These are phyloP conservation scores for Phaeosphaeriaceae sp. DNA, from an alignment of 2,329 filamentous ascomycete species.

Conservation along the genomic window DNA sequence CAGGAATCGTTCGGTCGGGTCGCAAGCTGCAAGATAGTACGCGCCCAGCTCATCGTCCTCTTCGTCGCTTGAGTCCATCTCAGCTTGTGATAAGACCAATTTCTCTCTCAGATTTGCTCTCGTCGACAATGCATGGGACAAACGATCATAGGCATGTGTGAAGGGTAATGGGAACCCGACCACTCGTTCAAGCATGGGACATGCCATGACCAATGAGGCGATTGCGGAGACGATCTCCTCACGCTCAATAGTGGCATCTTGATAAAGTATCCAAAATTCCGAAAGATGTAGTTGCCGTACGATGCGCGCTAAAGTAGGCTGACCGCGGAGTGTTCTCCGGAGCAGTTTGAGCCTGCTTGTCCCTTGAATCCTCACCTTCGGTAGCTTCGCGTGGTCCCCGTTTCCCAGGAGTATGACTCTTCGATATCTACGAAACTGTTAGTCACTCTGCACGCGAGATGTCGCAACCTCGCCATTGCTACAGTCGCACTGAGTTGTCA, in stretches of 20 bases:
- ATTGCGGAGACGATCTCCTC: constrained; percentile 60
- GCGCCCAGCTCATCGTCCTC: constrained; percentile 36
- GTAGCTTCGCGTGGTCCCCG: constrained; percentile 42
- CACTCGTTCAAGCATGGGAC: constrained; percentile 63
- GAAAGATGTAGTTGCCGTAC: constrained; percentile 63
- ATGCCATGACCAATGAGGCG: constrained; percentile 65
- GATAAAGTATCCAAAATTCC: constrained; percentile 52
- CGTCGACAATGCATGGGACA: constrained; percentile 63
- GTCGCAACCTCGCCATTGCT: background rate
- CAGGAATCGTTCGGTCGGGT: constrained; percentile 61
- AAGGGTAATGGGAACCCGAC: constrained; percentile 62
- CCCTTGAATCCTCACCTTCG: constrained; percentile 54
- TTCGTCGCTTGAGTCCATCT: constrained; percentile 33
- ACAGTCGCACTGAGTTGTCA: background rate
- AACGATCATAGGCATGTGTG: constrained; percentile 60
- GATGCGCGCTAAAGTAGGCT: constrained; percentile 57
- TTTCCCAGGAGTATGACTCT: constrained; percentile 57
- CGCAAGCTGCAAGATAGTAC: constrained; percentile 51
- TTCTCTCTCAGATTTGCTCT: constrained; percentile 62
- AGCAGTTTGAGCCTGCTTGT: constrained; percentile 61
- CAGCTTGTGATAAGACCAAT: constrained; percentile 54
- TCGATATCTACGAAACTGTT: constrained; percentile 52
- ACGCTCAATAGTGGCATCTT: constrained; percentile 50
- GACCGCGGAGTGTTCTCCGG: constrained; percentile 61
- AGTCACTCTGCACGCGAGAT: background rate